A percentile compares a stretch with the other conserved stretches of the same genome.
Conservation (phyloP, 495 filamentous ascomycete genomes). For the Xylaria bambusicola region DNA sequence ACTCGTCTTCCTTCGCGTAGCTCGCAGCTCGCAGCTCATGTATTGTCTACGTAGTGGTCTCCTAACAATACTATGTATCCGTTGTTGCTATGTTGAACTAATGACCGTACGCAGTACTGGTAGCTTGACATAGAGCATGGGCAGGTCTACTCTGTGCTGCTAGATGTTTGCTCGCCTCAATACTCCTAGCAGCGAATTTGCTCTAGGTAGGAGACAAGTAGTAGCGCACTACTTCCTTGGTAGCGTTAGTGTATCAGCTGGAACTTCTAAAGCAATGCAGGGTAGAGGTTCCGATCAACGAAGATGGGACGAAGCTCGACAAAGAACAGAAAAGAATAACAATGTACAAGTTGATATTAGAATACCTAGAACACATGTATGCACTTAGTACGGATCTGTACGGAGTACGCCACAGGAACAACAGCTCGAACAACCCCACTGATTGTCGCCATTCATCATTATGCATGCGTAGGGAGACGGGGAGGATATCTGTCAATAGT, state of each 20-base stretch:
- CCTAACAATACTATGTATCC: too few species aligned
- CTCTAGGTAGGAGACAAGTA: constrained; percentile 13
- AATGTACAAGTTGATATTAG: not conserved
- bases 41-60: too few species aligned
- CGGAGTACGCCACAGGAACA: not conserved
- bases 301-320: not conserved
- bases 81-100: too few species aligned
- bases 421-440: not conserved
- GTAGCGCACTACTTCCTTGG: not conserved
- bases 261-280: constrained; percentile 19
- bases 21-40: too few species aligned
- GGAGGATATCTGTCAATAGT: not conserved
- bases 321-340: not conserved
- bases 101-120: too few species aligned
- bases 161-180: not conserved
- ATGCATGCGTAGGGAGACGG: not conserved
- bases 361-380: too few species aligned
- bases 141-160: too few species aligned
- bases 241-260: constrained; percentile 7
- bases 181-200: constrained; percentile 6
- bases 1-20: not conserved
- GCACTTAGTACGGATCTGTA: too few species aligned
- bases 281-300: constrained; percentile 3
- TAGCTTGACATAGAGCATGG: too few species aligned
- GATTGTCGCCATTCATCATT: not conserved